Evolutionary conservation across 75 land plant species (phyloP).

Genomic region (Pseudotsuga menziesii): DNA sequence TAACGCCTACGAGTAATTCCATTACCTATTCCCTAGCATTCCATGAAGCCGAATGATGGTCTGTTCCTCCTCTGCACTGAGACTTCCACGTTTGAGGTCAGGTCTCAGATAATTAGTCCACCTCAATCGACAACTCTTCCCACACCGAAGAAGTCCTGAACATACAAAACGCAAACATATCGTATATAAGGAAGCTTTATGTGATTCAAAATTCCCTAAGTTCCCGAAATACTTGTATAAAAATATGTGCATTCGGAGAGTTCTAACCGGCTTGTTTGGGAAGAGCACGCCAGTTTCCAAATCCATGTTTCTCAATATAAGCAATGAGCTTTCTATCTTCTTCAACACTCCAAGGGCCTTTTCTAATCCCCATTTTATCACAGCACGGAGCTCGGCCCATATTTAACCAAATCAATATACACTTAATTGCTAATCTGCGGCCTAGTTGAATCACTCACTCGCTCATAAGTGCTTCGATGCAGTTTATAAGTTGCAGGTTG

Average conservation of each 20-base stretch:
- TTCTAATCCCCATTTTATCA: slow-evolving; percentile 20
- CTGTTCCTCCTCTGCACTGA: neutral
- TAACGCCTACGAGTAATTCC: no score
- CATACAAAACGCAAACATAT: neutral
- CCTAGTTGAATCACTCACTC: neutral
- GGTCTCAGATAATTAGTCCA: slow-evolving; percentile 5
- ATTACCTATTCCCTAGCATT: neutral
- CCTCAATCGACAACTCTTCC: neutral
- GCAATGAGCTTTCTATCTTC: slow-evolving; percentile 27
- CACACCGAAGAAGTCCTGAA: neutral
- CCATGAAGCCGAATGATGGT: neutral
- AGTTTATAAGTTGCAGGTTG: no score
- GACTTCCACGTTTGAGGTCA: neutral
- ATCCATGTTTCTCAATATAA: slow-evolving; percentile 26
- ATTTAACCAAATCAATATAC: neutral
- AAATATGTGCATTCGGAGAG: neutral
- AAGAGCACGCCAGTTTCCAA: slow-evolving; percentile 28
- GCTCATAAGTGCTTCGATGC: no score
- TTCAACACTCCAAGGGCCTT: slow-evolving; percentile 33
- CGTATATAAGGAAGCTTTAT: no score
- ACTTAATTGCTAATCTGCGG: no score
- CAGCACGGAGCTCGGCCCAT: slow-evolving; percentile 17
- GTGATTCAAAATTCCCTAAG: no score
- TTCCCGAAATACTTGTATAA: no score
- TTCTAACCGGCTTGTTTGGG: slow-evolving; percentile 26